phyloP scores from a whole-genome alignment of 257 asterid species.

The Fraxinus anomala region DNA sequence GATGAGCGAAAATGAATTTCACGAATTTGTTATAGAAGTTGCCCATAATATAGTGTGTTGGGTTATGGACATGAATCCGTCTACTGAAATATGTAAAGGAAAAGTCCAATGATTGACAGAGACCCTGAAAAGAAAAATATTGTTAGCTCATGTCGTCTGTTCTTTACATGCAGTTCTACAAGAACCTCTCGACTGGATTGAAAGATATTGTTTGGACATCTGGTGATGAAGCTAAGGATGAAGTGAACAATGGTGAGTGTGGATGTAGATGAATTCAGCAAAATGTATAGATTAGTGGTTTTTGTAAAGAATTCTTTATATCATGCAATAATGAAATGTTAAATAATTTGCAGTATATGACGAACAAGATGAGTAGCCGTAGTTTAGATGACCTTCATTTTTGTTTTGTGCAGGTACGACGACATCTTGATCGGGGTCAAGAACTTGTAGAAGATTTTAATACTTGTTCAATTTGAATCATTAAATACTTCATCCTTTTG shows the following conservation, averaged over 20 bases:
- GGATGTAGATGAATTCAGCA: background rate
- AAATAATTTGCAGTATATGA: background rate
- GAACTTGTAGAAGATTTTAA: background rate
- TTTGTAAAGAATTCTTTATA: background rate
- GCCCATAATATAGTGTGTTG: background rate
- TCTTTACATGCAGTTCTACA: constrained; percentile 61
- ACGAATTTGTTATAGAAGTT: background rate
- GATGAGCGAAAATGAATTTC: background rate
- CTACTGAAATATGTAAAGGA: constrained; percentile 38
- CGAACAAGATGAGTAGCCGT: too few relatives aligned
- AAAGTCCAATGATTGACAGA: constrained; percentile 44
- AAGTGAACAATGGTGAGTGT: constrained; percentile 44
- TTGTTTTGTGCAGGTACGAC: background rate
- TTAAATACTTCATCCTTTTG: background rate
- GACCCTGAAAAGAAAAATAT: constrained; percentile 27
- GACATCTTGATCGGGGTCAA: background rate
- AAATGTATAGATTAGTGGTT: background rate
- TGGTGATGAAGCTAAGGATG: constrained; percentile 57
- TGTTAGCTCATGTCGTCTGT: background rate
- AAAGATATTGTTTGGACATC: constrained; percentile 89
- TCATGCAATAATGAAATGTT: background rate
- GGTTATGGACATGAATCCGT: constrained; percentile 44
- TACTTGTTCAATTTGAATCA: background rate
- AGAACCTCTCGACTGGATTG: constrained; percentile 82
- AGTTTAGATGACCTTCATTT: background rate